Percentiles rank a stretch among this genome's conserved stretches.
Conservation (phyloP, 345 rosid genomes). For the Arabidopsis suecica region DNA sequence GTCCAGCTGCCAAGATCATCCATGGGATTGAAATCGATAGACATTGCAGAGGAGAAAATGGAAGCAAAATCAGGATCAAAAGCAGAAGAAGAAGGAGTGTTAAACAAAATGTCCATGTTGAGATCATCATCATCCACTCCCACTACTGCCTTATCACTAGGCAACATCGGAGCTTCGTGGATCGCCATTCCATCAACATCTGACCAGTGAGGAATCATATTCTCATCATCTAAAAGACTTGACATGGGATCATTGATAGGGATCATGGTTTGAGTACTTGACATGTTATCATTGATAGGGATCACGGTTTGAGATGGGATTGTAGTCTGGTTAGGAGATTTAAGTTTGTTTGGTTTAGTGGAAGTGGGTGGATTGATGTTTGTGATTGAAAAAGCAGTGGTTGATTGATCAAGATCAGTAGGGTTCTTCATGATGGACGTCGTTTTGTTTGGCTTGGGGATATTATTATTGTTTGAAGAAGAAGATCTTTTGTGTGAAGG, state of each 20-base stretch:
- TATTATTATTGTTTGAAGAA: neutral
- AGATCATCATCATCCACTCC: constrained; percentile 35
- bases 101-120: constrained; percentile 46
- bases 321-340: constrained; percentile 34
- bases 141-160: constrained; percentile 19
- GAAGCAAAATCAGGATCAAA: constrained; percentile 50
- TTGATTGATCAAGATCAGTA: constrained; percentile 33
- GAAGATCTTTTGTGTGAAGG: constrained; percentile 47
- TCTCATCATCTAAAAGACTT: constrained; percentile 36
- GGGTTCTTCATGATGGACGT: constrained; percentile 32
- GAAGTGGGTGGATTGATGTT: constrained; percentile 38
- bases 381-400: constrained; percentile 39
- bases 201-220: constrained; percentile 39
- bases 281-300: constrained; percentile 30
- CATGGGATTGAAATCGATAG: constrained; percentile 46
- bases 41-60: constrained; percentile 42
- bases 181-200: constrained; percentile 32
- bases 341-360: constrained; percentile 37
- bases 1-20: constrained; percentile 45
- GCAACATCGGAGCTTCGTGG: constrained; percentile 39
- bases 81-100: constrained; percentile 33
- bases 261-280: constrained; percentile 29
- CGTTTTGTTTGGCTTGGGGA: constrained; percentile 29
- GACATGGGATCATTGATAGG: constrained; percentile 33
- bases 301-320: constrained; percentile 22